Evolutionary conservation across 768 basidiomycete species (phyloP), one percentile per base, ranked within the genome.

Genomic region (Lentinula boryana): DNA sequence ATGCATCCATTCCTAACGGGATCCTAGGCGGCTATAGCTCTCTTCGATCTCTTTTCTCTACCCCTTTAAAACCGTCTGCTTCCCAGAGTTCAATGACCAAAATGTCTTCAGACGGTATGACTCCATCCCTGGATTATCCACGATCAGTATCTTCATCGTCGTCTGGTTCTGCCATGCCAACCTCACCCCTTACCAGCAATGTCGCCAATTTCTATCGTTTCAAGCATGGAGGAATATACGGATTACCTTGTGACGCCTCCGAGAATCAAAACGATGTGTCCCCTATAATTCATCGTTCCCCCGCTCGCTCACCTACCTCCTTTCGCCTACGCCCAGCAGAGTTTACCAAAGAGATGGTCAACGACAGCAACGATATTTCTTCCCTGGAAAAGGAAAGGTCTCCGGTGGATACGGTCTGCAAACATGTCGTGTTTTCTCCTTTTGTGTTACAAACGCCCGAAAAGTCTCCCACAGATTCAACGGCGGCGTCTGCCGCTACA

Each of bases 401-500:
- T 23, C 27, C 18, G 7, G 44, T 23, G 10, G 46, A 46, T 18
- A 15, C 46, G 15, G 36, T 35, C 16, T 49, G 46, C 48, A 36
- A 58, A 36, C 57, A 50, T 36, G 48, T 58, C 32, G 46, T 58
- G 31, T 58, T 58, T 48, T 46, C 57, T 48, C 57, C 57, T 46
- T 58, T 58, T 58, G 32, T 49, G 43, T 35, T 48, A 18, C 57
- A 40, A 46, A 58, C 57, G 48, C 57, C 57, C 44, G 32, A 18
- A 58, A 46, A 50, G 46, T 58, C 57, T 58, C 57, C 21, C 53
- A 55, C 53, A 51, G 33, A 10, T 27, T 51, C 50, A 43, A 15
- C 43, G 57, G 43, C 31, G 43, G 5, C 15, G 48, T n/a, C 57
- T n/a, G 33, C 16, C 18, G 18, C 8, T 4, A 10, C 54, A 21